A percentile compares a stretch with the other conserved stretches of the same genome.
Evolutionary conservation across 805 yeast genomes (phyloP).

Genomic region (Candida pseudoglaebosa): DNA sequence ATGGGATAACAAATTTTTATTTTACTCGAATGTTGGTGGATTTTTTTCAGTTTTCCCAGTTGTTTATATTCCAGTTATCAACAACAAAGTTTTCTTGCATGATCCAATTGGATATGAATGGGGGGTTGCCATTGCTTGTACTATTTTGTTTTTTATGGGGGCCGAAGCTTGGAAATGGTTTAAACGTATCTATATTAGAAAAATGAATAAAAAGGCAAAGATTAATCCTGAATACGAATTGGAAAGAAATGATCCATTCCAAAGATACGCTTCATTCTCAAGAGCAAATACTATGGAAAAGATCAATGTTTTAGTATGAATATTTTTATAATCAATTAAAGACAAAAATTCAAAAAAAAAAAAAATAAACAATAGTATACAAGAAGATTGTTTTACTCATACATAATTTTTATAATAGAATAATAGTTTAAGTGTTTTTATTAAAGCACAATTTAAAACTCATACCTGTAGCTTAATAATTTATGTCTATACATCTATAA

Average conservation of each 20-base stretch:
- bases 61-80: slow-evolving; percentile 38
- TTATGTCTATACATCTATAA: no score
- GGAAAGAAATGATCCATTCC: slow-evolving; percentile 38
- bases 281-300: slow-evolving; percentile 32
- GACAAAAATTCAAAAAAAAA: no score
- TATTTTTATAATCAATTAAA: no score
- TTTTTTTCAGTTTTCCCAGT: slow-evolving; percentile 36
- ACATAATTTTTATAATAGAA: no score
- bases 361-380: neutral
- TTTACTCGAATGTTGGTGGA: slow-evolving; percentile 36
- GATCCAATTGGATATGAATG: slow-evolving; percentile 37
- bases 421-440: neutral
- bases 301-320: slow-evolving; percentile 5
- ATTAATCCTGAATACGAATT: slow-evolving; percentile 35
- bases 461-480: no score
- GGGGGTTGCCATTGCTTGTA: slow-evolving; percentile 34
- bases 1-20: slow-evolving; percentile 34
- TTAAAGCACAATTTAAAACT: neutral
- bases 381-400: no score
- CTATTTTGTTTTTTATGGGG: slow-evolving; percentile 26
- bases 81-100: slow-evolving; percentile 35
- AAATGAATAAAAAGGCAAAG: slow-evolving; percentile 11
- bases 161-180: slow-evolving; percentile 39
- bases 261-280: slow-evolving; percentile 38
- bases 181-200: slow-evolving; percentile 31